phyloP scores from a whole-genome alignment of 176 grass and related monocot species.

The Oryza glumipatula region DNA sequence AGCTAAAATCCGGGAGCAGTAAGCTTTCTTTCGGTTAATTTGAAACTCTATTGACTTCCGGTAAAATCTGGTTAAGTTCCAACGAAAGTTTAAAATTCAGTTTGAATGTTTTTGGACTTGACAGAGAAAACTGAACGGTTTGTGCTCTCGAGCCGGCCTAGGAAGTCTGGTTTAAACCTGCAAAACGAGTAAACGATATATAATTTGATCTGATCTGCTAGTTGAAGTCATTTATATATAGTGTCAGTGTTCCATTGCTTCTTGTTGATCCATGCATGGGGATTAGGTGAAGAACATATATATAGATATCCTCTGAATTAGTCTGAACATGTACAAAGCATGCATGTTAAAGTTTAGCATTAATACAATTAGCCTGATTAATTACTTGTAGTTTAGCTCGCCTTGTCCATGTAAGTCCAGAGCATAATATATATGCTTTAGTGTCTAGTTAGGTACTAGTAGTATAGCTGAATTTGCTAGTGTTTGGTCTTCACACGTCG shows the following conservation, averaged over 20 bases:
- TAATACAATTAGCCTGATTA: background rate
- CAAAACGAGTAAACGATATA: background rate
- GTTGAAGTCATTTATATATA: background rate
- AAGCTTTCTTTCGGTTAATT: too few species aligned
- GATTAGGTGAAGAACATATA: background rate
- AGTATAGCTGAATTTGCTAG: too few species aligned
- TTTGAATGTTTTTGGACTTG: too few species aligned
- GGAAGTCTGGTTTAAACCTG: too few species aligned
- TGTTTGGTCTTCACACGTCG: slow-evolving; percentile 1
- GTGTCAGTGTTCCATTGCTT: background rate
- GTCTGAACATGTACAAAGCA: background rate
- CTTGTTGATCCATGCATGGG: background rate
- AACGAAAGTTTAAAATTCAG: too few species aligned
- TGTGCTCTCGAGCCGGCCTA: too few species aligned
- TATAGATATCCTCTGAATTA: background rate
- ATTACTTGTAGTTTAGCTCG: background rate
- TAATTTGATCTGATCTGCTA: background rate
- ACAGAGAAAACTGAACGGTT: too few species aligned
- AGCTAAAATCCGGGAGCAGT: too few species aligned
- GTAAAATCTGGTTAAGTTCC: too few species aligned
- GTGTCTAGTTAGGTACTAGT: too few species aligned
- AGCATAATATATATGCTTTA: background rate
- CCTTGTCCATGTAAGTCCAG: background rate
- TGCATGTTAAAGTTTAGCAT: background rate
- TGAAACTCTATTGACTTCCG: too few species aligned